Percentiles rank a stretch among this genome's conserved stretches.
Conservation (phyloP, 148 eudicot species). For the Fagopyrum tataricum region DNA sequence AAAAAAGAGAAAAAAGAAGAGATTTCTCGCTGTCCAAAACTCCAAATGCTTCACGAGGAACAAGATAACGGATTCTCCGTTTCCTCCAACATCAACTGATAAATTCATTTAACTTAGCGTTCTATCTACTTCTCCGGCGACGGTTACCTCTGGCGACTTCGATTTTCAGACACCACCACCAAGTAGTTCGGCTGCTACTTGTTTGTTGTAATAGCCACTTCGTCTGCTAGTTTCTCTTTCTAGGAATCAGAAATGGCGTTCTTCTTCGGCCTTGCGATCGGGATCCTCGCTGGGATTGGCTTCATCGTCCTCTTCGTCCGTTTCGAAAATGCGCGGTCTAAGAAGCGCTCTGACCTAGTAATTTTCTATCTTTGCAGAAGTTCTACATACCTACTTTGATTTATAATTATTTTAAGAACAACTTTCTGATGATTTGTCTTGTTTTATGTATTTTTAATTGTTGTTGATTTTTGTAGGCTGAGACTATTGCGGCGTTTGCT, state of each 20-base stretch:
- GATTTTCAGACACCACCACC: no score
- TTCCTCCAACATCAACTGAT: neutral
- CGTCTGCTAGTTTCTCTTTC: neutral
- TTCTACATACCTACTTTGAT: neutral
- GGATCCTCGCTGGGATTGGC: conserved; percentile 46
- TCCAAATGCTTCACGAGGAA: neutral
- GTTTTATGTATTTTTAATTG: conserved; percentile 11
- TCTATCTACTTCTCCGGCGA: neutral
- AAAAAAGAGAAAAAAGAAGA: neutral
- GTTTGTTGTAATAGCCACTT: conserved; percentile 11
- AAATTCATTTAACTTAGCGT: neutral
- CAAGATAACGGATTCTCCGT: neutral
- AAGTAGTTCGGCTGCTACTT: neutral
- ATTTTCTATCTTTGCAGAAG: neutral
- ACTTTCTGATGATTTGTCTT: neutral
- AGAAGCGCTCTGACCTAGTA: conserved; percentile 57
- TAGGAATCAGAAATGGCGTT: conserved; percentile 47
- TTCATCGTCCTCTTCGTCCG: conserved; percentile 64
- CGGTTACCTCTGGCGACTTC: neutral
- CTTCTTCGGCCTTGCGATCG: conserved; percentile 48
- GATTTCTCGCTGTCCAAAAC: neutral
- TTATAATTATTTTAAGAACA: no score
- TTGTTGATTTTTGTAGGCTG: conserved; percentile 42
- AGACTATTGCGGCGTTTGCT: conserved; percentile 76
- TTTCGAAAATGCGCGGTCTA: conserved; percentile 80